Conservation (phyloP, 352 stramenopile species). For the Pythium graminicola region DNA sequence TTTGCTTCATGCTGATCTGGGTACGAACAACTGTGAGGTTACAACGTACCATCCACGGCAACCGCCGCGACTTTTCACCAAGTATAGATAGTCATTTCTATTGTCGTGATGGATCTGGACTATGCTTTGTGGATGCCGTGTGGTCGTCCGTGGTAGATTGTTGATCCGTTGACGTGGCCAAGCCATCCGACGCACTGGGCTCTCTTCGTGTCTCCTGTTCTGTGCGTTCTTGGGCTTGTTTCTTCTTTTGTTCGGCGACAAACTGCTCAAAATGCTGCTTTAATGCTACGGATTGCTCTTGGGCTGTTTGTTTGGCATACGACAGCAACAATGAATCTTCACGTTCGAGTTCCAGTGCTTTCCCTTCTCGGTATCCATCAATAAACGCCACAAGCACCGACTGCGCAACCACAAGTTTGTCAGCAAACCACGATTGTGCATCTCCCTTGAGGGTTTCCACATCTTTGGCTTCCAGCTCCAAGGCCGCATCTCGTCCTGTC, state of each 20-base stretch:
- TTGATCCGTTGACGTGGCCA: too few species aligned
- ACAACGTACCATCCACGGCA: background rate
- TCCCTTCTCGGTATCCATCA: slow-evolving; percentile 72
- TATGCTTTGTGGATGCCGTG: background rate
- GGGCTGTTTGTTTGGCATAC: slow-evolving; percentile 66
- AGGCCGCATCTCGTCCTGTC: slow-evolving; percentile 43
- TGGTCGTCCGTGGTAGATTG: too few species aligned
- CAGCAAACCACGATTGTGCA: slow-evolving; percentile 69
- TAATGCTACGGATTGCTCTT: slow-evolving; percentile 66
- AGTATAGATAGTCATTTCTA: slow-evolving; percentile 4
- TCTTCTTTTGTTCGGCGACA: slow-evolving; percentile 48
- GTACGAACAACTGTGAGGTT: background rate
- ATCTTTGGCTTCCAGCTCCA: slow-evolving; percentile 55
- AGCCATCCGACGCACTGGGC: too few species aligned
- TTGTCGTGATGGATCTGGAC: background rate
- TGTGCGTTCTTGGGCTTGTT: slow-evolving; percentile 30
- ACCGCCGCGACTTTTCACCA: slow-evolving; percentile 15
- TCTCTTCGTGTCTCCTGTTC: slow-evolving; percentile 4
- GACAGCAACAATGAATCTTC: slow-evolving; percentile 67
- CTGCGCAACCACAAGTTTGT: slow-evolving; percentile 81
- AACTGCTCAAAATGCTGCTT: slow-evolving; percentile 66
- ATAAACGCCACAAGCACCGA: slow-evolving; percentile 79
- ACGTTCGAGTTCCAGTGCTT: slow-evolving; percentile 63
- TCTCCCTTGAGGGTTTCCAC: slow-evolving; percentile 53
- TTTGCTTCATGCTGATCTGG: slow-evolving; percentile 11